phyloP scores from a whole-genome alignment of 2,329 filamentous ascomycete species.

The Pseudocercospora cruenta region DNA sequence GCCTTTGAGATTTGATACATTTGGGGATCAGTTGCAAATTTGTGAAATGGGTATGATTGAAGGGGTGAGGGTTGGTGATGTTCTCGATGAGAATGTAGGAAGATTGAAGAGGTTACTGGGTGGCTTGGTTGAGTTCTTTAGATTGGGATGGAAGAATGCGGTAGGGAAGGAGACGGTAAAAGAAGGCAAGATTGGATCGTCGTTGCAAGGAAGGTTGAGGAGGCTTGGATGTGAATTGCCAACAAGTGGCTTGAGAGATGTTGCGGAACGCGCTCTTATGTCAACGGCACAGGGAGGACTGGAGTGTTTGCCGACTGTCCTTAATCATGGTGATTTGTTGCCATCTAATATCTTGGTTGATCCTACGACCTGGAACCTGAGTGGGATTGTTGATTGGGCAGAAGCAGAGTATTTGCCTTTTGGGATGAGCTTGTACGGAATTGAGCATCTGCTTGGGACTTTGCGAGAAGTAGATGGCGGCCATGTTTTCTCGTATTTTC shows the following conservation, averaged over 20 bases:
- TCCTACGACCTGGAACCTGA: slow-evolving; percentile 48
- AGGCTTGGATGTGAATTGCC: slow-evolving; percentile 15
- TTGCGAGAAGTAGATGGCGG: slow-evolving; percentile 27
- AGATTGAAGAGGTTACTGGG: slow-evolving; percentile 4
- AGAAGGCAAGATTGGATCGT: slow-evolving; percentile 13
- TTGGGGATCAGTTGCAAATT: slow-evolving; percentile 12
- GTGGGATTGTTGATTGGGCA: slow-evolving; percentile 66
- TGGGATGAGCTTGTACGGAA: slow-evolving; percentile 62
- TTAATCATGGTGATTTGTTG: slow-evolving; percentile 66
- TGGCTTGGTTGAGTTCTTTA: slow-evolving; percentile 22
- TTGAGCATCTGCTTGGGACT: slow-evolving; percentile 63
- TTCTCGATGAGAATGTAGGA: too few species aligned
- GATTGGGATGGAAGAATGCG: slow-evolving; percentile 12
- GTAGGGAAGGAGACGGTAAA: not conserved
- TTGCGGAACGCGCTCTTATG: slow-evolving; percentile 1
- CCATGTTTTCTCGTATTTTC: slow-evolving; percentile 48
- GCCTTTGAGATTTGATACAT: slow-evolving; percentile 7
- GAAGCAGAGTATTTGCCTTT: slow-evolving; percentile 66
- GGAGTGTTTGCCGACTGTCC: slow-evolving; percentile 54
- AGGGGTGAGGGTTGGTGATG: not conserved
- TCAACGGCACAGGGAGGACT: slow-evolving; percentile 23
- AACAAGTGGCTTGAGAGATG: not conserved
- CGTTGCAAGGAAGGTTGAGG: slow-evolving; percentile 12
- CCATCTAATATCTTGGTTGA: slow-evolving; percentile 62
- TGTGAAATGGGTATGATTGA: slow-evolving; percentile 17